Evolutionary conservation across 2,329 filamentous ascomycete species (phyloP), one percentile per base, ranked within the genome.

Genomic region (Phialophora tarda): DNA sequence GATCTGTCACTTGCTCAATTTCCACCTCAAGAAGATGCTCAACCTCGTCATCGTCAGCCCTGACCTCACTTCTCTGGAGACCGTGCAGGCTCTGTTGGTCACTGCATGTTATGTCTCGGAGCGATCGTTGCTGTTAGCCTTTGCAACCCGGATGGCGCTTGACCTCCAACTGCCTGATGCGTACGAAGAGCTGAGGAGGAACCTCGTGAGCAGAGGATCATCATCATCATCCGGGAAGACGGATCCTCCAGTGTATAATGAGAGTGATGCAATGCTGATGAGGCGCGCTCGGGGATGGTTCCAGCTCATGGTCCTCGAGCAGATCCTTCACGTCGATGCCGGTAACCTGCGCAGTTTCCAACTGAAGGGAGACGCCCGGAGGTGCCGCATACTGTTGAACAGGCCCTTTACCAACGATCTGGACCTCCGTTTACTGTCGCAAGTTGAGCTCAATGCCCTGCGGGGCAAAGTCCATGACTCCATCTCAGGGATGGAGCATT

Each of bases 51-150:
- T 83, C 17, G 76, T 81, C 47, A 78, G 75, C 28, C 76, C 76
- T 3, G 74, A 74, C 2, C 65, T 78, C 1, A 78, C 78, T 12
- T 78, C 75, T 7, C 61, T 85, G 0, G 84, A 86, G 65, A 82
- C 81, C 0, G 74, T 86, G 0, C 84, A 86, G 63, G 83, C 84
- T 3, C 75, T 86, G 6, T 73, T 85, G 0, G 75, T 86, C 1
- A 78, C 83, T 57, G 83, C 83, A 0, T 83, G 82, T 62, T 86
- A 86, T 67, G 82, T 81, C 0, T 78, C 84, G 3, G 84, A 85
- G 60, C 78, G 83, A 0, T 83, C 82, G 7, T 71, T 85, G 0
- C 74, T 86, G 0, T 75, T 84, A 2, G 82, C 83, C 0, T 78
- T 84, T 51, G 84, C 84, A 0, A 78, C 82, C 3, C 77, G 82